phyloP scores from a whole-genome alignment of 306 rosid genomes.

The Inga oerstediana region DNA sequence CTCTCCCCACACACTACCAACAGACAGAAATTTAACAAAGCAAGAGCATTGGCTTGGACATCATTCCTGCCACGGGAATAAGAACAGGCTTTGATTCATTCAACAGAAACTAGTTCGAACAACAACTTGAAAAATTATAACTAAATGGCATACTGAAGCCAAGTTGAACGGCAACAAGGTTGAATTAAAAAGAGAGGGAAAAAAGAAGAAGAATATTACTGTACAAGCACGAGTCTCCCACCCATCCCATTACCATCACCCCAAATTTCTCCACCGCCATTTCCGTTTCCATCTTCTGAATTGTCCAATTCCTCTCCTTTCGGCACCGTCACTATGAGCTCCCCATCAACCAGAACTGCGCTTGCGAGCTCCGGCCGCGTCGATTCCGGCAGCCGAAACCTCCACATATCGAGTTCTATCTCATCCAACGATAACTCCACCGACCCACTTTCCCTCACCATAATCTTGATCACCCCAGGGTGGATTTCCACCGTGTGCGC shows the following conservation, averaged over 20 bases:
- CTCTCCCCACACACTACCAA: background rate
- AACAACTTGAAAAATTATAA: constrained; percentile 36
- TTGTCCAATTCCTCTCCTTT: constrained; percentile 53
- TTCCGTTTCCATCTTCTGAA: constrained; percentile 39
- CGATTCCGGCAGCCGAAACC: constrained; percentile 91
- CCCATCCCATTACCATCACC: constrained; percentile 60
- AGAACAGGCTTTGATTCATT: constrained; percentile 32
- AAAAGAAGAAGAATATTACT: constrained; percentile 37
- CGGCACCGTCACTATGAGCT: constrained; percentile 92
- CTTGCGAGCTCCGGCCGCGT: constrained; percentile 92
- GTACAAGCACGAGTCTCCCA: constrained; percentile 94
- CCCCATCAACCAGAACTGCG: constrained; percentile 81
- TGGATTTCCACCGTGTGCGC: constrained; percentile 86
- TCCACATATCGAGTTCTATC: constrained; percentile 91
- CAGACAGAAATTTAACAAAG: constrained; percentile 13
- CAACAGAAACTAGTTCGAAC: constrained; percentile 46
- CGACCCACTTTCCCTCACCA: constrained; percentile 73
- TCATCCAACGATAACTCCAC: constrained; percentile 69
- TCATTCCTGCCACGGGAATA: constrained; percentile 21
- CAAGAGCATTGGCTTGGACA: constrained; percentile 6
- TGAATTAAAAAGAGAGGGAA: constrained; percentile 3
- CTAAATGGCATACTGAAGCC: constrained; percentile 50
- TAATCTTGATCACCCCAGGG: constrained; percentile 92
- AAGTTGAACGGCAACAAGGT: constrained; percentile 29
- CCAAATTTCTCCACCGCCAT: constrained; percentile 50